Evolutionary conservation across 208 protist species (phyloP), one percentile per base, ranked within the genome.

Genomic region (Entamoeba moshkovskii): DNA sequence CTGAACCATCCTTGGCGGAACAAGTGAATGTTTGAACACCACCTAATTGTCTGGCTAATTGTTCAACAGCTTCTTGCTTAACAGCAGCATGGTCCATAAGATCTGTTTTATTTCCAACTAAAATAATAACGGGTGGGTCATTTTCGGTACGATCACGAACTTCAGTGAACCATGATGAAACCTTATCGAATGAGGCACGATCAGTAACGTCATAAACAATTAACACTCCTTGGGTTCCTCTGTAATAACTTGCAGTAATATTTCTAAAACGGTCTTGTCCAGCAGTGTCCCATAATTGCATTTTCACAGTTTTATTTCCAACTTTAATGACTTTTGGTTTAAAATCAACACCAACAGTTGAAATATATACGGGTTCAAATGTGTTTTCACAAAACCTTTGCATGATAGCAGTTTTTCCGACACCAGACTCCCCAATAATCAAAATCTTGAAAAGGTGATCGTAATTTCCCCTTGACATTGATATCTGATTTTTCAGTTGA

Each of bases 301-400:
- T 93, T 66, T 96, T 96, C 6, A 96, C 66, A 18, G 22, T 94
- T 52, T 96, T 96, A 29, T 94, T 93, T 15, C 96, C 94, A 16
- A 96, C 42, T 91, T 48, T 42, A 25, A 97, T 5, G 29, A 52
- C 94, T 48, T 94, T 93, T n/a, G 95, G 96, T 8, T 94, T 94
- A 91, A 96, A 97, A 47, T 97, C 96, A 6, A 97, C 96, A 25
- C 96, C 96, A 94, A 97, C 96, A 46, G 96, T 97, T 8, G 95
- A 94, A 66, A 95, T 96, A 38, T 85, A 95, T 45, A 95, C 94
- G 4, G 73, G 42, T 6, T 92, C 95, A 94, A 96, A 97, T 45
- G 95, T 93, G 93, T 96, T 94, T 15, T 94, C 44, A n/a, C 95
- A 95, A 93, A 96, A 97, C 22, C 96, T 66, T 3, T 95, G 95